Conservation (phyloP, 106 monocot genomes). For the Allium fistulosum region DNA sequence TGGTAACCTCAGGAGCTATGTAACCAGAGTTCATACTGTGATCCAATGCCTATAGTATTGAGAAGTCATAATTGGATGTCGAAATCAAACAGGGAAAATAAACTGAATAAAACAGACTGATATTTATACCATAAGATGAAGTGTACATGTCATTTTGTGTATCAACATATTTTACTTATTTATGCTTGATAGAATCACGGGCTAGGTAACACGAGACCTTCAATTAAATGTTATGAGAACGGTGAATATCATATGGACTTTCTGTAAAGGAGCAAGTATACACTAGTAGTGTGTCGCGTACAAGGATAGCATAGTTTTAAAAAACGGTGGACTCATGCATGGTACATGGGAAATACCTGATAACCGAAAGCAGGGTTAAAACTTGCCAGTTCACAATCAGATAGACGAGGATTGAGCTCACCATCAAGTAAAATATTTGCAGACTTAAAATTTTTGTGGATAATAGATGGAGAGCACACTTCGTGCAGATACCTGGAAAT, state of each 20-base stretch:
- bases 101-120: no score
- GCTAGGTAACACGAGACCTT: no score
- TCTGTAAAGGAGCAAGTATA: background rate
- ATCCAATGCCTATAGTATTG: constrained; percentile 30
- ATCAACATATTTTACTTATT: no score
- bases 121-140: no score
- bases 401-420: constrained; percentile 72
- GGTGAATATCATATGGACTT: no score
- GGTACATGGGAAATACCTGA: constrained; percentile 24
- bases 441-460: constrained; percentile 89
- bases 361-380: constrained; percentile 31
- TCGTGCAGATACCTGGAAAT: constrained; percentile 83
- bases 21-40: constrained; percentile 57
- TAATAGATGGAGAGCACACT: constrained; percentile 65
- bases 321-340: no score
- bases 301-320: no score
- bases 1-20: constrained; percentile 64
- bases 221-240: no score
- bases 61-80: no score
- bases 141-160: no score
- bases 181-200: no score
- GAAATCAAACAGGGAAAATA: no score
- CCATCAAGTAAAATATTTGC: constrained; percentile 74
- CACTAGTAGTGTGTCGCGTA: background rate
- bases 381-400: constrained; percentile 62